Conservation (phyloP, 1,284 basidiomycete genomes). For the Cryptococcus sp. region DNA sequence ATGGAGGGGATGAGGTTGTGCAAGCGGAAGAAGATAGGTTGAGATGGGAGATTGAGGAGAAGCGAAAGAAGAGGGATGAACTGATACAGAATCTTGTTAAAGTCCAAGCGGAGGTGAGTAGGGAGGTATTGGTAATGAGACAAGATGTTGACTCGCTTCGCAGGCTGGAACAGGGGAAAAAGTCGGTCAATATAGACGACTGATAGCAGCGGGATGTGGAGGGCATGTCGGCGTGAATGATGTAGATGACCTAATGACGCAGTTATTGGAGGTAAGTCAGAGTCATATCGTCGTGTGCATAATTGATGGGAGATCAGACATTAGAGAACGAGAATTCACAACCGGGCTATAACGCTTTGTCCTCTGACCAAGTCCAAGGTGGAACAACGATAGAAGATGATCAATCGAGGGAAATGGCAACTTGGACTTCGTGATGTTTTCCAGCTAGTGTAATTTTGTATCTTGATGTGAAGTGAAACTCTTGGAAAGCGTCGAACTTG, state of each 20-base stretch:
- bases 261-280: constrained; percentile 68
- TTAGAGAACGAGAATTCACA: constrained; percentile 20
- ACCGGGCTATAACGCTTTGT: background rate
- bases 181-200: constrained; percentile 77
- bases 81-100: constrained; percentile 70
- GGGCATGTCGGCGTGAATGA: constrained; percentile 70
- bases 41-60: constrained; percentile 61
- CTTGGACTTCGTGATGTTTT: too few species aligned
- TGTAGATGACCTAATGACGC: constrained; percentile 75
- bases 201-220: constrained; percentile 85
- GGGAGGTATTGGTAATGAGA: background rate
- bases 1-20: constrained; percentile 39
- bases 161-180: constrained; percentile 69
- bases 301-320: constrained; percentile 9
- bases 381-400: too few species aligned
- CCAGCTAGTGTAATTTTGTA: too few species aligned
- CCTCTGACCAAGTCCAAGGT: too few species aligned
- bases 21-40: constrained; percentile 58
- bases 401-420: too few species aligned
- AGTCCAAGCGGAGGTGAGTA: constrained; percentile 70
- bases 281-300: background rate
- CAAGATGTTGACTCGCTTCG: constrained; percentile 3
- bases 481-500: too few species aligned
- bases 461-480: too few species aligned
- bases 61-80: constrained; percentile 62